These are phyloP conservation scores for Urochloa ruziziensis DNA, from an alignment of 176 grass and related monocot genomes.

Conservation along the genomic window DNA sequence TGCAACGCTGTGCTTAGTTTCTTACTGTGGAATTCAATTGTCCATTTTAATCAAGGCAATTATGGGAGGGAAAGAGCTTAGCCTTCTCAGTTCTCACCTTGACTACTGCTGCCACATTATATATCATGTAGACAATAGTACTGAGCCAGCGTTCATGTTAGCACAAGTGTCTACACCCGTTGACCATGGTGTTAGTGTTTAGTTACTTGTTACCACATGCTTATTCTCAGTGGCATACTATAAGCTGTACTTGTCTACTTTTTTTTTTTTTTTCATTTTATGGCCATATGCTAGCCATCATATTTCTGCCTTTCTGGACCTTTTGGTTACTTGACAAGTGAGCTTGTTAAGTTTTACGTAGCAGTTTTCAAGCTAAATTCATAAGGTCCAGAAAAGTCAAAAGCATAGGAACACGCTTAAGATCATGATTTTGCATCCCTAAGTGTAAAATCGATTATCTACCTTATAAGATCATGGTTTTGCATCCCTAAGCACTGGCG, in stretches of 20 bases:
- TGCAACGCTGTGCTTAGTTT: background rate
- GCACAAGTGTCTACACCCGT: background rate
- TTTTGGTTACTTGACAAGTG: too few relatives aligned
- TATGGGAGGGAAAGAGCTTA: background rate
- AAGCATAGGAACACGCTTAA: background rate
- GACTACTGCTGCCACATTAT: background rate
- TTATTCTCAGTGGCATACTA: background rate
- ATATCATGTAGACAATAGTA: background rate
- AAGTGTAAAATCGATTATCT: background rate
- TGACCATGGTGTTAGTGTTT: background rate
- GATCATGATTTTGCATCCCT: background rate
- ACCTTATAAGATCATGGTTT: too few relatives aligned
- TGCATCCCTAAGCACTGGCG: too few relatives aligned
- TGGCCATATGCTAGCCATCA: background rate
- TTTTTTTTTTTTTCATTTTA: too few relatives aligned
- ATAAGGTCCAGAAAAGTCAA: background rate
- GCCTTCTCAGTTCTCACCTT: slow-evolving; percentile 11
- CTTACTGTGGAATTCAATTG: background rate
- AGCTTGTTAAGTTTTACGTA: too few relatives aligned
- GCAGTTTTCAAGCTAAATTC: background rate
- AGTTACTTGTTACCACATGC: background rate
- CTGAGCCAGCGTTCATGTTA: background rate
- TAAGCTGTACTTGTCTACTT: too few relatives aligned
- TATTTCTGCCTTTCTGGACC: too few relatives aligned
- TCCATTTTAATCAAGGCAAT: background rate